Evolutionary conservation across 1,139 yeast genomes (phyloP), one percentile per base, ranked within the genome.

Genomic region (Candida tropicalis): DNA sequence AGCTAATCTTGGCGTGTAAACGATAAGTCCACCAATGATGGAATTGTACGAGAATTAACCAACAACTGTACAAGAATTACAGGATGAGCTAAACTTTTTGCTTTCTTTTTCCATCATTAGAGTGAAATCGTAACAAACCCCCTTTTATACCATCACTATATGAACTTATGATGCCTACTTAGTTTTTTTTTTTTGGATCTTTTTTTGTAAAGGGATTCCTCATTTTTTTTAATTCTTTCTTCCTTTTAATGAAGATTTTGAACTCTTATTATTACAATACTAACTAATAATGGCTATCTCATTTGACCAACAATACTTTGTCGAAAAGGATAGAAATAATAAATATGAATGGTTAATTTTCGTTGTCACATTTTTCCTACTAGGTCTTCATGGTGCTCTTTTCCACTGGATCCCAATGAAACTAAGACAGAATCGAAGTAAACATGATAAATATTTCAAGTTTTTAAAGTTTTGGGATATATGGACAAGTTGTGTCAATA

Each of bases 401-500:
- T 71, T 73, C 53, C 63, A 68, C 42, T 72, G 77, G 75, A 55
- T 71, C 5, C 78, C 78, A 49, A 37, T 55, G 27, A 53, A 41
- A n/a, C 38, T 58, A 11, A 48, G 60, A 40, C 24, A 23, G 1
- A 45, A 45, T 28, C 49, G 58, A 31, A 17, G 2, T 31, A 25
- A 36, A 10, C 27, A 37, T 4, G 33, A 48, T 4, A 38, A 38
- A 12, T 58, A 52, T 40, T 72, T 70, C 47, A 56, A 48, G 16
- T 52, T 66, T 24, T 18, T 69, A 3, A 59, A 59, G 31, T 13
- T 44, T 15, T 66, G 70, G 67, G 64, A 64, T 4, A 33, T 51
- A 2, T 46, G 66, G 46, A 71, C 68, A 33, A 51, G 59, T 12
- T 62, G 68, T 15, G 54, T 49, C 15, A 45, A 39, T 15, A 47